Base-by-base conservation (phyloP, 257 asterid genomes). In the Echium plantagineum region DNA sequence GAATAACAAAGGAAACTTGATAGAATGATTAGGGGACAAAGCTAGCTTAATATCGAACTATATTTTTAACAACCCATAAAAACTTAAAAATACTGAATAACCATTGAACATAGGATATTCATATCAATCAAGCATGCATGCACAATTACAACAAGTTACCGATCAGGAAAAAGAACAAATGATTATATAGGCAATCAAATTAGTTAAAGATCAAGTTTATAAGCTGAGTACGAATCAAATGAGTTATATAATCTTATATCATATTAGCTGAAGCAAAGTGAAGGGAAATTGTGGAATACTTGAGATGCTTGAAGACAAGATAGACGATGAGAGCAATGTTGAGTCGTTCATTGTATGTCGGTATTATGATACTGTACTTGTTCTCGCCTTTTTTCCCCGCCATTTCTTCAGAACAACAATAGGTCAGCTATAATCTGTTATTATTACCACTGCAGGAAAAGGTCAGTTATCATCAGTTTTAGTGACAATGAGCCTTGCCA, bases 261-360 rank as follows among this genome's bases (percentile, higher is more conserved):
- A 10, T 9, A 10, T 21, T 55, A 55, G 12, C 15, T 8, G 12
- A 55, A 55, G 13, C 52, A 2, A 18, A n/a, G 9, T 16, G 57
- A 31, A 19, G 65, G 58, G 3, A 24, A 24, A 24, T 1, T 24
- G 26, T 1, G 32, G 54, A 52, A 57, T 54, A 77, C 87, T 78
- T 46, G 53, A 93, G 85, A 76, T 93, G 98, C 81, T 93, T 93
- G 83, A 89, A 86, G 60, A 89, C 68, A 66, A 93, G 98, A 79
- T 82, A 93, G 73, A 83, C 69, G 63, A 88, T 68, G 63, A 89
- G 90, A 63, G 98, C 95, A 60, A 93, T 83, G 77, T 93, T 93
- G 80, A 89, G 97, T 66, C 98, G 93, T 74, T 93, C 98, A 47
- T 93, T 93, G 85, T 88, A 93, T 55, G 97, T 93, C 1, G 98